phyloP scores from a whole-genome alignment of 768 basidiomycete species.

The Termitomyces eurrhizus region DNA sequence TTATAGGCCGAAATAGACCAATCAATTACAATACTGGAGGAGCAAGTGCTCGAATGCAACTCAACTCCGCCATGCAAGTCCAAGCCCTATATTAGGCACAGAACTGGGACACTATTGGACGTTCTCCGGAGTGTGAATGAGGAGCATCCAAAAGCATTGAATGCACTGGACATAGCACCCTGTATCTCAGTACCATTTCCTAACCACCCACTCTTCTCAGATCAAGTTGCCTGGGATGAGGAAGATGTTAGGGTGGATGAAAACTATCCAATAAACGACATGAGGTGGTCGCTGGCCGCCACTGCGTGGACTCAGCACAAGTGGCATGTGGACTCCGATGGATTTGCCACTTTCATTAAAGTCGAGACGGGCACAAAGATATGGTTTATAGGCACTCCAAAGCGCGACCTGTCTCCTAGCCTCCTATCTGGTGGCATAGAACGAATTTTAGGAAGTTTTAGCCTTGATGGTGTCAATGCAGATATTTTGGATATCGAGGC shows the following conservation, averaged over 20 bases:
- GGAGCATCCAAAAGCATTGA: neutral
- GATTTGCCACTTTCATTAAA: neutral
- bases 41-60: neutral
- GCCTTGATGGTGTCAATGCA: neutral
- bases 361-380: neutral
- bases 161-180: neutral
- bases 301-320: neutral
- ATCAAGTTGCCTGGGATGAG: neutral
- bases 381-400: neutral
- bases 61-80: neutral
- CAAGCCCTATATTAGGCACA: neutral
- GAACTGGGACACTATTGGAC: neutral
- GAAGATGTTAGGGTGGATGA: neutral
- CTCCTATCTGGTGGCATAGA: neutral
- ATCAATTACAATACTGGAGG: neutral
- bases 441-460: neutral
- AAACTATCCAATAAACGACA: neutral
- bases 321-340: neutral
- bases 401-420: neutral
- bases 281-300: neutral
- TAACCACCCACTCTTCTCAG: neutral
- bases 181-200: neutral
- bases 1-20: neutral
- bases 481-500: neutral
- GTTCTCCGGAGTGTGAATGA: neutral